phyloP scores from a whole-genome alignment of 345 rosid species.

The Corymbia maculata region DNA sequence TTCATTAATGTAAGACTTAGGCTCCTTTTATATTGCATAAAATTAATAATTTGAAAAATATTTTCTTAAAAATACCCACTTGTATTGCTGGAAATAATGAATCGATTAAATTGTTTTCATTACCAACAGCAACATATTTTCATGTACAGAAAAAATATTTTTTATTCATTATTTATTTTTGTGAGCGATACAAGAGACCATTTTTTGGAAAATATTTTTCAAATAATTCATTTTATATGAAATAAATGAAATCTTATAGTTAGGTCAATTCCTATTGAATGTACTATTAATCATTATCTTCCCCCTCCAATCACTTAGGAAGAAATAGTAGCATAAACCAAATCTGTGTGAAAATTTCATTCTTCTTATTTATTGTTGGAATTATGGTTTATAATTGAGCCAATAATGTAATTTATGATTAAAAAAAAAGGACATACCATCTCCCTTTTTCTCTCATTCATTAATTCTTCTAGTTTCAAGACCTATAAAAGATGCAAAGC shows the following conservation, averaged over 20 bases:
- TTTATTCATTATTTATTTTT: no score
- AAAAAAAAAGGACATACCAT: neutral
- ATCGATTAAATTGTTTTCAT: no score
- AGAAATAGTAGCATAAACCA: neutral
- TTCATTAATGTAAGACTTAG: neutral
- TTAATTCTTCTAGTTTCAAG: neutral
- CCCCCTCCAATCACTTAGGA: neutral
- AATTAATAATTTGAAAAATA: no score
- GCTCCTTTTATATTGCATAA: no score
- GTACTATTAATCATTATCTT: neutral
- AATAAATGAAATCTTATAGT: neutral
- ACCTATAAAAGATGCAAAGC: neutral
- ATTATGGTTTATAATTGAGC: neutral
- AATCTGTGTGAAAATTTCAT: neutral
- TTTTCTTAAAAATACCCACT: no score
- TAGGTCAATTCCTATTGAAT: neutral
- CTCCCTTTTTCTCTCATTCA: neutral
- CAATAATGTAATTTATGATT: neutral
- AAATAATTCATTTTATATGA: no score
- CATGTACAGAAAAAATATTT: no score
- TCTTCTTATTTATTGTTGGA: neutral
- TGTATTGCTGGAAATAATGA: no score
- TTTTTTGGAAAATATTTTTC: no score
- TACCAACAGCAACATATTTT: no score
- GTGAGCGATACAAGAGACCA: no score